phyloP scores from a whole-genome alignment of 31 red algal genomes.

The Asparagopsis taxiformis region DNA sequence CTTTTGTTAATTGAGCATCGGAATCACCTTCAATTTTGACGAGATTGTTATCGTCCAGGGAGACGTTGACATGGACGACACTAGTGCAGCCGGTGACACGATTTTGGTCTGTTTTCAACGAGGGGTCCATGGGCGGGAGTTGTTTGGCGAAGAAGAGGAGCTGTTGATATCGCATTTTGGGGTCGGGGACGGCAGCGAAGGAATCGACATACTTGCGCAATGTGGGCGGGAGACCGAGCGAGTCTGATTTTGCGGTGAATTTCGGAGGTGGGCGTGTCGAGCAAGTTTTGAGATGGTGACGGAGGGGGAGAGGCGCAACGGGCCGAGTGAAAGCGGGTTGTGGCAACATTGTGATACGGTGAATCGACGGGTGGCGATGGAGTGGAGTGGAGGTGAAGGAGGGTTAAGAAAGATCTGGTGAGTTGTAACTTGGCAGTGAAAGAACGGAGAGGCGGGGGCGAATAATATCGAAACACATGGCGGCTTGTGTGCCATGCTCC shows the following conservation, averaged over 20 bases:
- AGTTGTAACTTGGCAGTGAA: no score
- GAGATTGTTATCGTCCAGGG: slow-evolving; percentile 24
- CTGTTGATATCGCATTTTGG: slow-evolving; percentile 95
- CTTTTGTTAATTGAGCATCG: slow-evolving; percentile 97
- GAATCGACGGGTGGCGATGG: no score
- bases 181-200: slow-evolving; percentile 75
- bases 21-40: slow-evolving; percentile 81
- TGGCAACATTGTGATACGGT: no score
- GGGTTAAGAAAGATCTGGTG: no score
- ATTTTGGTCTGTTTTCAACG: slow-evolving; percentile 71
- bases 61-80: slow-evolving; percentile 51
- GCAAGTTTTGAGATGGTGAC: not conserved
- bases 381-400: no score
- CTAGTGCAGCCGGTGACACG: slow-evolving; percentile 70
- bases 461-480: no score
- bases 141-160: slow-evolving; percentile 83
- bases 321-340: no score
- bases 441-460: no score
- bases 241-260: slow-evolving; percentile 1
- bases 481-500: no score
- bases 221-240: slow-evolving; percentile 65
- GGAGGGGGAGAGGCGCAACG: no score
- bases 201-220: slow-evolving; percentile 59
- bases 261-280: not conserved
- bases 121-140: slow-evolving; percentile 66